Base-by-base conservation (phyloP, 176 grass and related monocot genomes). In the Musa itinerans region DNA sequence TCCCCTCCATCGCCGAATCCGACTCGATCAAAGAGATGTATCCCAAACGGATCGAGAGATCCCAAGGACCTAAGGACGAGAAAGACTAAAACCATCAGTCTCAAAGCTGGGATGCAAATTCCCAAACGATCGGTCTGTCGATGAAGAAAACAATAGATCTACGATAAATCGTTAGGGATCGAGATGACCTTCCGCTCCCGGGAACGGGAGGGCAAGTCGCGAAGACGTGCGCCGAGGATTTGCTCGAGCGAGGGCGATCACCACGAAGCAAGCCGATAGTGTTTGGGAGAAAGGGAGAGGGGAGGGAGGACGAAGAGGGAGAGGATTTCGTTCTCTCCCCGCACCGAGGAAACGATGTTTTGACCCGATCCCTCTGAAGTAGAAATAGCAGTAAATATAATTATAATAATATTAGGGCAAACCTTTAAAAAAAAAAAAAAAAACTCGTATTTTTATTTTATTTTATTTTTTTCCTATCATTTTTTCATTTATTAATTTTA, bases 1-100 rank as follows among this genome's bases (percentile, higher is more conserved):
- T 99, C 53, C 95, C 91, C 8, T 99, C 95, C 95, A 99, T 99
- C 69, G 68, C 53, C 52, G 34, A 6, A 43, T 43, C 34, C 15
- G 43, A 20, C 51, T 70, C 16, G 17, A 70, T 52, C 68, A 70
- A 17, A 51, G 2, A 70, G n/a, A 9, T 8, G 1, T 10, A 14
- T 8, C 11, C 25, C 34, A 70, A 19, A 48, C 1, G 10, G 68
- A 50, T 70, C 34, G 34, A 70, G 17, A 61, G 57, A 61, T 61
- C 57, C 19, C 57, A 10, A 61, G 34, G 3, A 43, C 34, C 34
- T 43, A n/a, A 21, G 15, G 17, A 61, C 14, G 17, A 61, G 16
- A 61, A n/a, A 21, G 57, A 61, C 34, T 43, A n/a, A 61, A 58
- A 6, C 9, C 9, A 70, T 20, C 2, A 52, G 68, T 21, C 34